These are phyloP conservation scores for Agaricales sp. DNA, from an alignment of 1,284 basidiomycete genomes.

Conservation along the genomic window DNA sequence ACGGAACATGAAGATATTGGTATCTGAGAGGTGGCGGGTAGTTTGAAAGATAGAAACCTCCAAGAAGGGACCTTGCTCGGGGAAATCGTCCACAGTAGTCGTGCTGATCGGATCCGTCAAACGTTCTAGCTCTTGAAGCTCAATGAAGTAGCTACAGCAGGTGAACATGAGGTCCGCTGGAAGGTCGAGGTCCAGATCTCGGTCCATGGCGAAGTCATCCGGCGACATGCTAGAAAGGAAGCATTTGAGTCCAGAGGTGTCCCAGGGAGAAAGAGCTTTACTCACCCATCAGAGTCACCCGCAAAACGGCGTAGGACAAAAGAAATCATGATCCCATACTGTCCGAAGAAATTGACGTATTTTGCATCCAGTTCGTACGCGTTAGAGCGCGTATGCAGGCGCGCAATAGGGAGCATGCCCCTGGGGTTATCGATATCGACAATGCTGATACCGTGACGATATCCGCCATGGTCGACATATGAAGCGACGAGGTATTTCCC, in stretches of 20 bases:
- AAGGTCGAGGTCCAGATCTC: not conserved
- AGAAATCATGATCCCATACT: constrained; percentile 47
- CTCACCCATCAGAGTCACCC: not conserved
- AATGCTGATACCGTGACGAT: constrained; percentile 21
- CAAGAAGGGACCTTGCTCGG: not conserved
- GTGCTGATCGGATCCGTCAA: not conserved
- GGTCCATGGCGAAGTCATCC: not conserved
- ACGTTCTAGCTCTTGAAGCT: not conserved
- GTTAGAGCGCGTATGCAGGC: constrained; percentile 37
- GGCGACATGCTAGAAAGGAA: not conserved
- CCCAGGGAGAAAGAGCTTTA: not conserved
- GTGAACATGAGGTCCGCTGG: not conserved
- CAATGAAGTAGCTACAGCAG: not conserved
- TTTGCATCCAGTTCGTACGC: constrained; percentile 53
- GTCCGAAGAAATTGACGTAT: constrained; percentile 40
- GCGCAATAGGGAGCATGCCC: constrained; percentile 28
- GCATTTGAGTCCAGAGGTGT: not conserved
- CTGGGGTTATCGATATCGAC: constrained; percentile 21
- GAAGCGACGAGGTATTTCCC: not conserved
- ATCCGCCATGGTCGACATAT: not conserved
- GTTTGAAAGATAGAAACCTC: not conserved
- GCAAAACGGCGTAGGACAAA: constrained; percentile 31
- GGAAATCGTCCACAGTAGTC: not conserved
- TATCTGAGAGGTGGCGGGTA: not conserved
- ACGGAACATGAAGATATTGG: not conserved